Conservation (phyloP, 2,329 filamentous ascomycete species). For the Blumeria graminis region DNA sequence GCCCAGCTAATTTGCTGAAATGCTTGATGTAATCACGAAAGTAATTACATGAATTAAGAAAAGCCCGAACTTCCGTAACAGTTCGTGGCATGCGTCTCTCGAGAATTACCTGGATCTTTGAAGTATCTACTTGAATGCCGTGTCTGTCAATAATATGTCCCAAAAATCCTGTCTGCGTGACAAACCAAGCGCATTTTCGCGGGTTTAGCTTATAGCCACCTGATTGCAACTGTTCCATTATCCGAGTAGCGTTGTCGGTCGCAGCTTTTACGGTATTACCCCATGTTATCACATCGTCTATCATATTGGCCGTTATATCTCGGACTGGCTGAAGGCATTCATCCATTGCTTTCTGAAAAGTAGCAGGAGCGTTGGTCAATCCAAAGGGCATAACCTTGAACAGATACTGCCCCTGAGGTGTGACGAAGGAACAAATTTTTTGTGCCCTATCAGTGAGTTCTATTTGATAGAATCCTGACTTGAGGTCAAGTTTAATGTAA, state of each 20-base stretch:
- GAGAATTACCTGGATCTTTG: background rate
- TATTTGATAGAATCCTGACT: background rate
- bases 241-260: background rate
- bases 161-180: background rate
- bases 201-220: background rate
- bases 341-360: background rate
- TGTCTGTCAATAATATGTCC: background rate
- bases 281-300: background rate
- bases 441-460: background rate
- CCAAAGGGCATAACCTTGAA: background rate
- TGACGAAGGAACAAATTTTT: background rate
- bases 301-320: background rate
- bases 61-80: background rate
- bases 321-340: background rate
- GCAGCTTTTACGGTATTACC: background rate
- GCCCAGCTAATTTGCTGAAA: background rate
- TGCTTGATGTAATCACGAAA: background rate
- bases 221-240: background rate
- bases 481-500: slow-evolving; percentile 1
- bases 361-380: background rate
- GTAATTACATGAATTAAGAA: background rate
- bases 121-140: background rate
- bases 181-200: background rate
- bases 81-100: background rate
- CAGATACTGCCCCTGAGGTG: background rate